A percentile compares a stretch with the other conserved stretches of the same genome.
phyloP scores from a whole-genome alignment of 768 basidiomycete species.

The Cystoderma amianthinum region DNA sequence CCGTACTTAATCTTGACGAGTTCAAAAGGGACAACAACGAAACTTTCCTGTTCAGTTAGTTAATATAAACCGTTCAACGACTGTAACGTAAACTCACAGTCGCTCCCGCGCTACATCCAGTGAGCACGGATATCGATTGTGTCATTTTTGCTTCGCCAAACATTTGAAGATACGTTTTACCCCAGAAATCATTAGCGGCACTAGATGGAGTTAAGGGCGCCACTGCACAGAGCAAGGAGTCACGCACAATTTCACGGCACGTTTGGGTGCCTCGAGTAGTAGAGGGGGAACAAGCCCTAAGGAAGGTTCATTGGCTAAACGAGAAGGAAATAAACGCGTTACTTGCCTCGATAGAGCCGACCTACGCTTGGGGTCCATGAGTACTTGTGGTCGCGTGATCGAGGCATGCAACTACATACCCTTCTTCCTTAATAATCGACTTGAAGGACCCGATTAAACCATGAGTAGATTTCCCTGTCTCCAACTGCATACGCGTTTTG shows the following conservation, averaged over 20 bases:
- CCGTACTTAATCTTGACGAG: conserved; percentile 88
- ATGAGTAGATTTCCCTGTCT: conserved; percentile 67
- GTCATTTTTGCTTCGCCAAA: conserved; percentile 82
- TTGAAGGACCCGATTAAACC: conserved; percentile 81
- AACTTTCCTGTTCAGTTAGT: conserved; percentile 54
- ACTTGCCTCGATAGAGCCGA: conserved; percentile 79
- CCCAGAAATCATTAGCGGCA: conserved; percentile 95
- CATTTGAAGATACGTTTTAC: conserved; percentile 59
- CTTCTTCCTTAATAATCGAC: conserved; percentile 84
- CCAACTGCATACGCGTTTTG: conserved; percentile 98
- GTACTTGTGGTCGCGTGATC: conserved; percentile 10
- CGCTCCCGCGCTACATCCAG: conserved; percentile 91
- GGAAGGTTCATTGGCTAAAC: conserved; percentile 3
- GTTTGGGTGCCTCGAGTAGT: conserved; percentile 94
- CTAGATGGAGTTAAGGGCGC: conserved; percentile 5
- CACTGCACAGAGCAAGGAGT: neutral
- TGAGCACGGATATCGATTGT: conserved; percentile 78
- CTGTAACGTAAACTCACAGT: conserved; percentile 36
- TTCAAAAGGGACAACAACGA: conserved; percentile 96
- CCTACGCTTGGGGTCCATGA: conserved; percentile 42
- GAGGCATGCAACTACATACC: conserved; percentile 41
- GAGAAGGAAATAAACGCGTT: neutral
- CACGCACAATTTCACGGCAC: conserved; percentile 89
- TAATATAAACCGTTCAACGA: neutral
- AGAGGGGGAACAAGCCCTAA: conserved; percentile 90